phyloP scores from a whole-genome alignment of 805 yeast species.

The Wickerhamomyces tratensis region DNA sequence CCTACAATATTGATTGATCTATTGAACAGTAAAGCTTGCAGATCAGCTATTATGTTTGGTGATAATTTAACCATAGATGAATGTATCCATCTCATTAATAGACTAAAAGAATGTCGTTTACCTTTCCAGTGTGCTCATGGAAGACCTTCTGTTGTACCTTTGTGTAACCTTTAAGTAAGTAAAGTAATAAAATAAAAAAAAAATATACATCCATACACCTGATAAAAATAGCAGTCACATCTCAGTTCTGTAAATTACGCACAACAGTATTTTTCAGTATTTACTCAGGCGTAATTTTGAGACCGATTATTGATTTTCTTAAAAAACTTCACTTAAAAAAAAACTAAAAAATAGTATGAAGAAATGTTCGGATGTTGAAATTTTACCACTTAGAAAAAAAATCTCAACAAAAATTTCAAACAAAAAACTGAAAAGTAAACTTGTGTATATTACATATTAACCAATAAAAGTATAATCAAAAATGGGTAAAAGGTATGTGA shows the following conservation, averaged over 20 bases:
- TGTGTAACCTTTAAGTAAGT: slow-evolving; percentile 18
- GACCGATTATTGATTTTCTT: too few relatives aligned
- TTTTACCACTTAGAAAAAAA: too few relatives aligned
- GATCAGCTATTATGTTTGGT: slow-evolving; percentile 68
- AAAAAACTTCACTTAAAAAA: too few relatives aligned
- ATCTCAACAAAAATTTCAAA: too few relatives aligned
- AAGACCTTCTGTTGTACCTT: slow-evolving; percentile 60
- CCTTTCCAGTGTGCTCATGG: slow-evolving; percentile 89
- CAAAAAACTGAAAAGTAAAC: slow-evolving; percentile 2
- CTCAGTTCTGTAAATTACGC: too few relatives aligned
- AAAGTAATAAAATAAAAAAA: too few relatives aligned
- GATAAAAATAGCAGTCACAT: too few relatives aligned
- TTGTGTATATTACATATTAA: neutral
- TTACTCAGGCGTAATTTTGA: too few relatives aligned
- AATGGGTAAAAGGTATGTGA: slow-evolving; percentile 22
- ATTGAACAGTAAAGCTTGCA: slow-evolving; percentile 55
- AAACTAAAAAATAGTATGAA: too few relatives aligned
- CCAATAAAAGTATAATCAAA: slow-evolving; percentile 8
- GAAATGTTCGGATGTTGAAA: too few relatives aligned
- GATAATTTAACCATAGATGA: slow-evolving; percentile 31
- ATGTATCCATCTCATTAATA: slow-evolving; percentile 32
- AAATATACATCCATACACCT: too few relatives aligned
- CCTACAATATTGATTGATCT: slow-evolving; percentile 43
- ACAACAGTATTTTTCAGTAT: too few relatives aligned
- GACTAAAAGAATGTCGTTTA: slow-evolving; percentile 34